Evolutionary conservation across 2,329 filamentous ascomycete species (phyloP), one percentile per base, ranked within the genome.

Genomic region (Fusarium oligoseptatum): DNA sequence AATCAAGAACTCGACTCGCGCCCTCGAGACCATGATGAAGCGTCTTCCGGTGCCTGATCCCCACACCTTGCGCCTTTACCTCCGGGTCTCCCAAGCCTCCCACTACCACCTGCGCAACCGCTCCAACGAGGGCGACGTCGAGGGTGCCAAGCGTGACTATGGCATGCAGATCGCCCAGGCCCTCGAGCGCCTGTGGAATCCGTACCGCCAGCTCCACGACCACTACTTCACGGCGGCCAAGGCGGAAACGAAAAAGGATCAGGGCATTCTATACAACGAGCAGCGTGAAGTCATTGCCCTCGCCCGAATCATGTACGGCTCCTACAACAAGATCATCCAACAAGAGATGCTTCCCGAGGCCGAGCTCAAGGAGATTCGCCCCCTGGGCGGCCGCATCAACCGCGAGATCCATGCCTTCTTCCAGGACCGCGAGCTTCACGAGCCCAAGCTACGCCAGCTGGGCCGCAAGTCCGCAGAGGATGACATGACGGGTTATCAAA

Each of bases 11-110:
- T 93, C 94, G 6, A 90, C 86, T 60, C 82, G 86, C 60, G 86
- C 97, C 29, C 84, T 98, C 34, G 86, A 91, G 62, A 80, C 89
- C 60, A 95, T 95, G 92, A 64, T 80, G 41, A 60, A 67, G 27
- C 77, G 79, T 22, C 78, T 82, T 60, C 48, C 80, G 12, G 79
- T 84, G 4, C 87, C 89, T 2, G 90, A 93, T 73, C 74, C 88
- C 6, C 79, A 83, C 43, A 81, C 86, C 20, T 81, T 93, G 68
- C 84, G 86, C 43, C 80, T 86, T 8, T 94, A 92, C 80, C 84
- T 94, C 32, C 85, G 87, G 39, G 82, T 89, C 15, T 88, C 90
- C 6, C 82, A 91, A 52, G 84, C 83, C 57, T 87, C 81, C 78
- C 84, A 86, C 79, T 83, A 81, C 24, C 80, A 83, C 36, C 82